Evolutionary conservation across 1,284 basidiomycete species (phyloP).

Genomic region (Polyporus tsugae): DNA sequence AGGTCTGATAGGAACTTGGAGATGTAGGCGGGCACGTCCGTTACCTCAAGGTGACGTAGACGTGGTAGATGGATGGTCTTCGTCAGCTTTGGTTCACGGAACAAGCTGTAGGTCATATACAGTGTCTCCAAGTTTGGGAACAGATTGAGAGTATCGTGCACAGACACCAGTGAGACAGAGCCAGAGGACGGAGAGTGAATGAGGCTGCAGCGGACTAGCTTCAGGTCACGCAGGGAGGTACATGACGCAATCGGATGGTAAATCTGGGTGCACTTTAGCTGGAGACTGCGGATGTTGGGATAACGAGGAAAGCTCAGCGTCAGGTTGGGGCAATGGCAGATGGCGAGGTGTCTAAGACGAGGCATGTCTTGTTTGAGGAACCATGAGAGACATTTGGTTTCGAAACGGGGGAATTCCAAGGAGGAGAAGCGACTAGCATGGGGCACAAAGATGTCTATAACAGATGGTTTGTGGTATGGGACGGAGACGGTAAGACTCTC

Average conservation of each 20-base stretch:
- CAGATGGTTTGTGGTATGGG: too few species aligned
- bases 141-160: background rate
- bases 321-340: background rate
- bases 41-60: background rate
- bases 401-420: background rate
- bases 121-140: slow-evolving; percentile 7
- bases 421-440: background rate
- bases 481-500: background rate
- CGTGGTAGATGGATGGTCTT: background rate
- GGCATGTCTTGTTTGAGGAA: slow-evolving; percentile 1
- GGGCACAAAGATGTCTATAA: background rate
- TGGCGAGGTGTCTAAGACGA: background rate
- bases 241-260: background rate
- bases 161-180: background rate
- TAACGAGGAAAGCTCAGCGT: background rate
- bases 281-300: background rate
- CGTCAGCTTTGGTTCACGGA: background rate
- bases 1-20: background rate
- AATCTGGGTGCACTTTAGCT: background rate
- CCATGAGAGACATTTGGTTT: background rate
- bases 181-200: background rate
- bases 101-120: background rate
- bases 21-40: background rate
- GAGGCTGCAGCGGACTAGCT: background rate
- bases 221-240: background rate